These are phyloP conservation scores for Lecanosticta acicola DNA, from an alignment of 2,329 filamentous ascomycete species.

Conservation along the genomic window DNA sequence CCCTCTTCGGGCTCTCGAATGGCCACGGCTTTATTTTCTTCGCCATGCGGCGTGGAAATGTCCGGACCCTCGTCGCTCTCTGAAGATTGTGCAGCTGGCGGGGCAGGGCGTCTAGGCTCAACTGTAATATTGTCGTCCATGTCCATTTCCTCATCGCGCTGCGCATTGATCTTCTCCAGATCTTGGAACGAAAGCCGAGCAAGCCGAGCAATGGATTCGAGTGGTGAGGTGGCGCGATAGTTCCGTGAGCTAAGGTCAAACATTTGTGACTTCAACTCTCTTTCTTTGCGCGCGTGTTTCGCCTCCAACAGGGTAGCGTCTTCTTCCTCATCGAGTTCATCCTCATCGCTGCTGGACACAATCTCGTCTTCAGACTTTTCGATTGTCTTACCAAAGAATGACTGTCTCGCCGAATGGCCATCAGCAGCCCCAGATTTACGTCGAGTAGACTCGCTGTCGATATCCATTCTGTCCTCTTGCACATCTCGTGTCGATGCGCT, in stretches of 20 bases:
- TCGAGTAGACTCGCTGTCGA: slow-evolving; percentile 18
- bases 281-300: slow-evolving; percentile 43
- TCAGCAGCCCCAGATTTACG: slow-evolving; percentile 14
- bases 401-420: slow-evolving; percentile 27
- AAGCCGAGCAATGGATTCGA: slow-evolving; percentile 41
- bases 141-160: slow-evolving; percentile 25
- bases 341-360: slow-evolving; percentile 39
- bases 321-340: slow-evolving; percentile 45
- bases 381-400: slow-evolving; percentile 29
- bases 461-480: slow-evolving; percentile 23
- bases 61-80: slow-evolving; percentile 30
- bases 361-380: slow-evolving; percentile 24
- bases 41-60: slow-evolving; percentile 30
- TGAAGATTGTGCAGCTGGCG: slow-evolving; percentile 22
- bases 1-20: slow-evolving; percentile 23
- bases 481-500: background rate
- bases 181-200: slow-evolving; percentile 34
- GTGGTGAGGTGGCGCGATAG: slow-evolving; percentile 39
- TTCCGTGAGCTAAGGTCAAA: slow-evolving; percentile 39
- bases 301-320: slow-evolving; percentile 43
- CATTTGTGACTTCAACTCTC: slow-evolving; percentile 39
- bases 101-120: slow-evolving; percentile 5
- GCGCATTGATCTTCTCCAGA: slow-evolving; percentile 23
- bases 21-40: slow-evolving; percentile 21
- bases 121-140: slow-evolving; percentile 15